These are phyloP conservation scores for Plectosphaerella cucumerina DNA, from an alignment of 2,329 filamentous ascomycete species.

Conservation along the genomic window DNA sequence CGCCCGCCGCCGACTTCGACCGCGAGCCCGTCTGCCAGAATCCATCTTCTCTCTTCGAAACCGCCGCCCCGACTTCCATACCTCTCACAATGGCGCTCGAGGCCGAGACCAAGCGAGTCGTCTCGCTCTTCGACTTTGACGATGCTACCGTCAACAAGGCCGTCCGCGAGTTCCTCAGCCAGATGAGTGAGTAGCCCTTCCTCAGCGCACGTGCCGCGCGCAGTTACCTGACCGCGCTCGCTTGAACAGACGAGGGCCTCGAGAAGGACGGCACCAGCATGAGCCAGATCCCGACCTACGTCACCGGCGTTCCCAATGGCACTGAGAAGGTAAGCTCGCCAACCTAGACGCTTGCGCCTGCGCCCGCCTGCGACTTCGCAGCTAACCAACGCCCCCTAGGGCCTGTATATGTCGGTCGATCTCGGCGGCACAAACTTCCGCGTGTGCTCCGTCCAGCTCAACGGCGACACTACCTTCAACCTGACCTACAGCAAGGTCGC, in stretches of 20 bases:
- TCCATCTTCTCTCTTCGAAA: slow-evolving; percentile 48
- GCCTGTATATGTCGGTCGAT: slow-evolving; percentile 92
- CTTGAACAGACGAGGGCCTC: slow-evolving; percentile 68
- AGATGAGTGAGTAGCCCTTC: slow-evolving; percentile 59
- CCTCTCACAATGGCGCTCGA: slow-evolving; percentile 57
- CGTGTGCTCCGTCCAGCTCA: slow-evolving; percentile 90
- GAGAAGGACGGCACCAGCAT: slow-evolving; percentile 72
- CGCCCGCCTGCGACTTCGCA: neutral
- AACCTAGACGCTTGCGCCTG: neutral
- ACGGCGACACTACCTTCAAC: slow-evolving; percentile 93
- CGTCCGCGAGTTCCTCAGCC: slow-evolving; percentile 78
- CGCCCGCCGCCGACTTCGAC: slow-evolving; percentile 34
- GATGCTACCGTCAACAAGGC: slow-evolving; percentile 73
- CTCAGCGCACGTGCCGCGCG: slow-evolving; percentile 2
- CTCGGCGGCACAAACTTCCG: slow-evolving; percentile 98
- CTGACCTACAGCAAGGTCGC: slow-evolving; percentile 86
- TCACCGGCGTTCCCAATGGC: slow-evolving; percentile 92
- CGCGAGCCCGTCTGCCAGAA: slow-evolving; percentile 50
- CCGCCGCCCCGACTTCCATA: slow-evolving; percentile 47
- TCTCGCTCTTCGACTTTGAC: slow-evolving; percentile 80
- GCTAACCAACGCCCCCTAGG: slow-evolving; percentile 47
- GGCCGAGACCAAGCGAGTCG: slow-evolving; percentile 74
- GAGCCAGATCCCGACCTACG: slow-evolving; percentile 96
- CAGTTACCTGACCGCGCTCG: slow-evolving; percentile 5
- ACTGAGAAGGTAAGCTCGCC: slow-evolving; percentile 75